These are phyloP conservation scores for Kwoniella newhampshirensis DNA, from an alignment of 768 basidiomycete species.

Conservation along the genomic window DNA sequence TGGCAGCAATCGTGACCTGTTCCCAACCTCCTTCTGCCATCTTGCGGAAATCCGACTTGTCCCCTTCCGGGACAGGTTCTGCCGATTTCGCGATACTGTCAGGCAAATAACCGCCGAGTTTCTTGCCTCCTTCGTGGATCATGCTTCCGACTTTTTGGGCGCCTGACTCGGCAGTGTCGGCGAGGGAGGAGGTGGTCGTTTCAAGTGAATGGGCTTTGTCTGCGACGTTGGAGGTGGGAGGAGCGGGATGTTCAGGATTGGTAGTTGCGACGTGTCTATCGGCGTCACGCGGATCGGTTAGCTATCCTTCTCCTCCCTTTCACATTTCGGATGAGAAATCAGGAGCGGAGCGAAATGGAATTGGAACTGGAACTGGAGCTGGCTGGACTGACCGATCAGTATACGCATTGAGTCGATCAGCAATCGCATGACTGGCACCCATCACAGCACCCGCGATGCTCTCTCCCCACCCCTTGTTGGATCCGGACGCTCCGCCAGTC, in stretches of 20 bases:
- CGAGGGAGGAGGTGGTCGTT: slow-evolving; percentile 21
- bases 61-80: slow-evolving; percentile 28
- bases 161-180: slow-evolving; percentile 28
- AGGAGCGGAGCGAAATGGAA: no score
- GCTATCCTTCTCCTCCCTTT: no score
- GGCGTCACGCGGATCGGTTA: not conserved
- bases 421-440: slow-evolving; percentile 35
- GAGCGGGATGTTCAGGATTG: slow-evolving; percentile 32
- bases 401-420: slow-evolving; percentile 28
- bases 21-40: slow-evolving; percentile 38
- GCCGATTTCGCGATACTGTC: slow-evolving; percentile 23
- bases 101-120: slow-evolving; percentile 34
- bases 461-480: slow-evolving; percentile 39
- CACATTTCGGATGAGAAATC: no score
- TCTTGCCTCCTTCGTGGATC: slow-evolving; percentile 42
- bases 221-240: slow-evolving; percentile 22
- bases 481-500: slow-evolving; percentile 26
- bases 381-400: slow-evolving; percentile 47
- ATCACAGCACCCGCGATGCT: slow-evolving; percentile 35
- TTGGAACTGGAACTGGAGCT: not conserved
- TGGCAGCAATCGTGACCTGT: slow-evolving; percentile 38
- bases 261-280: slow-evolving; percentile 30
- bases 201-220: slow-evolving; percentile 13
- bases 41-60: slow-evolving; percentile 35
- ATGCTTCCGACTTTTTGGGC: slow-evolving; percentile 25